These are phyloP conservation scores for Phytophthora megakarya DNA, from an alignment of 352 stramenopile genomes.

Conservation along the genomic window DNA sequence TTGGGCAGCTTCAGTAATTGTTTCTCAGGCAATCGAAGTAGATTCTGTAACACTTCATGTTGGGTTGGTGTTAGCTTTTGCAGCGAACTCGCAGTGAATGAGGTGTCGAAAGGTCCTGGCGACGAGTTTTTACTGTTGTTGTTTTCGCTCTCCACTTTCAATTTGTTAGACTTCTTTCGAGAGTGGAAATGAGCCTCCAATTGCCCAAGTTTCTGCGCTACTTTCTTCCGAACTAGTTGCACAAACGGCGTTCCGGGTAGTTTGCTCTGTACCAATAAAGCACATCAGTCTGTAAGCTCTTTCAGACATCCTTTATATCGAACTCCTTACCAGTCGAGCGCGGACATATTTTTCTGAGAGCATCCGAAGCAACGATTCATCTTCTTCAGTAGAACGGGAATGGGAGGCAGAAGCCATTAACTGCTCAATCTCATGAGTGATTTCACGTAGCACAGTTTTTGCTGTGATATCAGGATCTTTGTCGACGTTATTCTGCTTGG, in stretches of 20 bases:
- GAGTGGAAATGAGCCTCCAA: constrained; percentile 22
- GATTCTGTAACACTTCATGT: constrained; percentile 45
- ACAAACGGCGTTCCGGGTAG: constrained; percentile 60
- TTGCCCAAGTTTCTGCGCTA: constrained; percentile 51
- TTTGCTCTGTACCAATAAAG: constrained; percentile 33
- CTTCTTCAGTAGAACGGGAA: constrained; percentile 8
- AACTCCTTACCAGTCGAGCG: constrained; percentile 35
- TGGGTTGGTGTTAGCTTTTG: constrained; percentile 37
- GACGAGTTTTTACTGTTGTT: constrained; percentile 10
- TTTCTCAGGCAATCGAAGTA: constrained; percentile 39
- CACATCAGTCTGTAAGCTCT: not conserved
- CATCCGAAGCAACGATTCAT: constrained; percentile 30
- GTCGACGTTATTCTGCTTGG: constrained; percentile 9
- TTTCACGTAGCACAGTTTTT: constrained; percentile 42
- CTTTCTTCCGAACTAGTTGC: constrained; percentile 46
- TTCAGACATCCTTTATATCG: not conserved
- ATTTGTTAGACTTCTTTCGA: not conserved
- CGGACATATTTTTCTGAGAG: constrained; percentile 55
- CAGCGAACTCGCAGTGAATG: constrained; percentile 23
- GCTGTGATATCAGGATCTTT: constrained; percentile 45
- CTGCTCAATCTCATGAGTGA: constrained; percentile 52
- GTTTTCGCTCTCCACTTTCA: not conserved
- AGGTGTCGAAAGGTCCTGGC: not conserved
- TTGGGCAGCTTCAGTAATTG: constrained; percentile 43
- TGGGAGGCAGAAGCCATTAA: constrained; percentile 24